Conservation (phyloP, 129 eudicot genomes). For the Chrysanthemum makinoi region DNA sequence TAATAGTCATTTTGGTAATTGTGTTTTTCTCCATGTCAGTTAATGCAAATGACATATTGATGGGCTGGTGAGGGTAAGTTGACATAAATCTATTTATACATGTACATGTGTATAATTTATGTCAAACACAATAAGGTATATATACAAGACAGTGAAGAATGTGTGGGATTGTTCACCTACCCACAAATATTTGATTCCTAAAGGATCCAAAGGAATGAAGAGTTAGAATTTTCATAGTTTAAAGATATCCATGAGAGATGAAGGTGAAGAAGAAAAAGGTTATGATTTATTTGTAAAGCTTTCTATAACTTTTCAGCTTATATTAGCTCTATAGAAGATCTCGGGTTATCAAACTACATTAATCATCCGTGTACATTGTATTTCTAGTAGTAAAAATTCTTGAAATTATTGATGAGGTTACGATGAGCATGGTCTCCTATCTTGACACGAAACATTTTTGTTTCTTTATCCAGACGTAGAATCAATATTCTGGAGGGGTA, state of each 20-base stretch:
- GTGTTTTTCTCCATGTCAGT: constrained; percentile 23
- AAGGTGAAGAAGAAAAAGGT: constrained; percentile 36
- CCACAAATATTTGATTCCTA: constrained; percentile 24
- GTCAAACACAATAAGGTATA: background rate
- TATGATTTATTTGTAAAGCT: constrained; percentile 22
- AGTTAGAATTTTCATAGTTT: constrained; percentile 28
- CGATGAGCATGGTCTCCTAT: no score
- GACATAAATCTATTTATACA: constrained; percentile 2
- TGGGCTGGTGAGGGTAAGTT: constrained; percentile 23
- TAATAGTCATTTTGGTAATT: background rate
- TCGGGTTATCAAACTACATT: background rate
- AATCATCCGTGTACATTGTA: background rate
- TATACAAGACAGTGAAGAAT: constrained; percentile 25
- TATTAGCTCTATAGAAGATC: background rate
- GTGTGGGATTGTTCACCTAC: constrained; percentile 29
- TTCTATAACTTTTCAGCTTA: constrained; percentile 14
- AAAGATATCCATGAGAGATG: constrained; percentile 16
- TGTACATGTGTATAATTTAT: background rate
- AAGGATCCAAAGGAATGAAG: constrained; percentile 34
- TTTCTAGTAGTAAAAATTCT: background rate
- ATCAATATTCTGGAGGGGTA: background rate
- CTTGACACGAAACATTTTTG: no score
- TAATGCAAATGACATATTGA: constrained; percentile 8
- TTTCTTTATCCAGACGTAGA: background rate
- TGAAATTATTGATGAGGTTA: no score